phyloP scores from a whole-genome alignment of 129 eudicot species.

The Centrapalus pauciflorus region DNA sequence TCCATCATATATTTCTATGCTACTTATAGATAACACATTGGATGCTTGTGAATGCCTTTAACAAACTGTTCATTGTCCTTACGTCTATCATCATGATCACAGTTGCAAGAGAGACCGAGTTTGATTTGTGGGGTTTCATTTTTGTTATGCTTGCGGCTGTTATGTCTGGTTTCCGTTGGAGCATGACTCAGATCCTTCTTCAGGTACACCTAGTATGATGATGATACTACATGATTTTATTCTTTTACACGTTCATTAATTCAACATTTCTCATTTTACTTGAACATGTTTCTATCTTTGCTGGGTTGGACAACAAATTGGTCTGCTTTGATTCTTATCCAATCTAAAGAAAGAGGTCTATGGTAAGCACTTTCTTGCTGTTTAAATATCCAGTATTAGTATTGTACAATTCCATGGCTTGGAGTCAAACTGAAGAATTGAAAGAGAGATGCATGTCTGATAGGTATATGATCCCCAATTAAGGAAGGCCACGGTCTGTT shows the following conservation, averaged over 20 bases:
- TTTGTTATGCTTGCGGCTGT: conserved; percentile 99
- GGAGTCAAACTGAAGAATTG: background rate
- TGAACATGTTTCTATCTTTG: conserved; percentile 19
- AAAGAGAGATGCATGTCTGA: too few relatives aligned
- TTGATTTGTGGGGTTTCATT: conserved; percentile 87
- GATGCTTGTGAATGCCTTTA: background rate
- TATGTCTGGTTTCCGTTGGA: conserved; percentile 99
- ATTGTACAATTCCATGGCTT: background rate
- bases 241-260: background rate
- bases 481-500: too few relatives aligned
- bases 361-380: conserved; percentile 55
- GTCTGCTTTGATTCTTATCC: conserved; percentile 29
- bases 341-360: conserved; percentile 70
- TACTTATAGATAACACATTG: background rate
- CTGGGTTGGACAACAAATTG: conserved; percentile 30
- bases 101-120: conserved; percentile 96
- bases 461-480: too few relatives aligned
- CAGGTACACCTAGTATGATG: conserved; percentile 49
- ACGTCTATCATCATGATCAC: conserved; percentile 3
- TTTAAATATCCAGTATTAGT: background rate
- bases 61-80: background rate
- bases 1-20: background rate
- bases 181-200: conserved; percentile 97
- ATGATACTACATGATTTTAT: background rate
- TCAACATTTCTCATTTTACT: conserved; percentile 2